These are phyloP conservation scores for Lepidium aucheri DNA, from an alignment of 345 rosid genomes.

Conservation along the genomic window DNA sequence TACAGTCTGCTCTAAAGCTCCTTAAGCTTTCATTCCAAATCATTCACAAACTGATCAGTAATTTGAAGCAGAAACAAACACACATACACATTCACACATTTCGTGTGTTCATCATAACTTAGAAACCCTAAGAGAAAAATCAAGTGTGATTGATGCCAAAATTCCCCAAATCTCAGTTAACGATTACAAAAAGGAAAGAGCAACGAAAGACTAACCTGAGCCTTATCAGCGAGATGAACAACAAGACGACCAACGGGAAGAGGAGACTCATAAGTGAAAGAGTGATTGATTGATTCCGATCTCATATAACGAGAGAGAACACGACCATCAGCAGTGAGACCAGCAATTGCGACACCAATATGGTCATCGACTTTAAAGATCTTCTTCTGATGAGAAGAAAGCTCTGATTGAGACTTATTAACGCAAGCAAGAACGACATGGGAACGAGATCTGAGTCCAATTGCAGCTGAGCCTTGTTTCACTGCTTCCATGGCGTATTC, in stretches of 20 bases:
- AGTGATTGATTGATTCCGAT: conserved; percentile 82
- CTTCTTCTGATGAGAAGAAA: conserved; percentile 97
- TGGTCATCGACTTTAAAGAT: conserved; percentile 98
- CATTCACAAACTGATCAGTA: background rate
- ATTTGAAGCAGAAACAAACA: background rate
- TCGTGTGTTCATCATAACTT: background rate
- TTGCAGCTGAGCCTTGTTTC: conserved; percentile 99
- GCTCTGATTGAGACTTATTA: conserved; percentile 88
- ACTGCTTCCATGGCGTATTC: conserved; percentile 99
- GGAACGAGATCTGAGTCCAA: conserved; percentile 95
- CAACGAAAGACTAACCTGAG: conserved; percentile 55
- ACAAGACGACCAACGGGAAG: conserved; percentile 96
- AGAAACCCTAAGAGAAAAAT: background rate
- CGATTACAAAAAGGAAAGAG: background rate
- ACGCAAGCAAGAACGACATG: conserved; percentile 91
- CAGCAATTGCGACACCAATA: conserved; percentile 95
- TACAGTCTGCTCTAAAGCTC: background rate
- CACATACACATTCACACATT: background rate
- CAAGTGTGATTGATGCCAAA: background rate
- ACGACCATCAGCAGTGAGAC: conserved; percentile 96
- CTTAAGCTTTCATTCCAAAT: background rate
- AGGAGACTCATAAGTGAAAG: conserved; percentile 85
- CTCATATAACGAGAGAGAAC: conserved; percentile 96
- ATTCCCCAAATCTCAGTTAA: background rate
- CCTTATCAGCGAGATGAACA: conserved; percentile 94